These are phyloP conservation scores for Mycena rebaudengoi DNA, from an alignment of 768 basidiomycete genomes.

Conservation along the genomic window DNA sequence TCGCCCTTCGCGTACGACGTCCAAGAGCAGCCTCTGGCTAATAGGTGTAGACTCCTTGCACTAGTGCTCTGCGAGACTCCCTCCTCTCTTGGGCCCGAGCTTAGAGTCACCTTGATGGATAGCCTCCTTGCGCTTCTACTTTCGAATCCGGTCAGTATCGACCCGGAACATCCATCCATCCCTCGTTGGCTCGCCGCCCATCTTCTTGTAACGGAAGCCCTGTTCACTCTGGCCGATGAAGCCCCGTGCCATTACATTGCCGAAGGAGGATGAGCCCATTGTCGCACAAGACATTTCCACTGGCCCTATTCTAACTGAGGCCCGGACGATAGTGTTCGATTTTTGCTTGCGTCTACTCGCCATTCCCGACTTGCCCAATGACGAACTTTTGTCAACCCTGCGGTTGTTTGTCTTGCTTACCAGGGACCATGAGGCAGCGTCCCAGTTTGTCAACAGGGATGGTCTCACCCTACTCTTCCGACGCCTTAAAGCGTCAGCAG, in stretches of 20 bases:
- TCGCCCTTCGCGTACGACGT: conserved; percentile 71
- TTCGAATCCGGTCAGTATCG: conserved; percentile 59
- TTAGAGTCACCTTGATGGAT: conserved; percentile 70
- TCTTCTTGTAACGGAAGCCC: conserved; percentile 84
- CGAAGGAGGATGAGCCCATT: conserved; percentile 76
- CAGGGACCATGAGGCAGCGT: conserved; percentile 69
- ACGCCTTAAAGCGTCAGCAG: conserved; percentile 67
- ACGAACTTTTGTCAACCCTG: conserved; percentile 84
- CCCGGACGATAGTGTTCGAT: conserved; percentile 75
- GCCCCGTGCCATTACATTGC: conserved; percentile 68
- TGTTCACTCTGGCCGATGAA: conserved; percentile 82
- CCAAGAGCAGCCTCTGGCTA: conserved; percentile 80
- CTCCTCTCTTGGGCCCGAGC: conserved; percentile 61
- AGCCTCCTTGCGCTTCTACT: conserved; percentile 71
- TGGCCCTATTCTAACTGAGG: conserved; percentile 70
- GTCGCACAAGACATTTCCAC: conserved; percentile 56
- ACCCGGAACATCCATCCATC: conserved; percentile 60
- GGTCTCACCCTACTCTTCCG: conserved; percentile 73
- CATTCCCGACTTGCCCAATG: conserved; percentile 70
- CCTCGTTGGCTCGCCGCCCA: conserved; percentile 92
- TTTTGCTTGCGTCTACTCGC: conserved; percentile 78
- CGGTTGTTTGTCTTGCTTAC: conserved; percentile 89
- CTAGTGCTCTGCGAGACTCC: conserved; percentile 82
- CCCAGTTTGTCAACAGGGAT: conserved; percentile 71
- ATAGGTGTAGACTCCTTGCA: conserved; percentile 86